Base-by-base conservation (phyloP, 257 asterid species). In the Solanum rostratum region DNA sequence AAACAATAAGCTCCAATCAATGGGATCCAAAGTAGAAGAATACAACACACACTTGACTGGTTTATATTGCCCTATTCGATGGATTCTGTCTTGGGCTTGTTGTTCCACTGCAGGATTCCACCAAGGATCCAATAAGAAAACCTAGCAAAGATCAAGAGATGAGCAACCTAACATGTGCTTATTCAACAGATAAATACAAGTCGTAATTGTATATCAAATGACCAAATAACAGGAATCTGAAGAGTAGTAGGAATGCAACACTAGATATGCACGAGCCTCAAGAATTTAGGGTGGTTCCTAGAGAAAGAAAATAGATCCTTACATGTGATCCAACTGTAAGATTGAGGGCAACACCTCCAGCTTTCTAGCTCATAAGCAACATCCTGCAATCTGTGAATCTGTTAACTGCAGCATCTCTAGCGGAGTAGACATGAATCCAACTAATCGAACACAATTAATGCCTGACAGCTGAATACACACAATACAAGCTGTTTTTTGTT, bases 61-160 rank as follows among this genome's bases (percentile, higher is more conserved):
- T 88, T 96, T 96, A 79, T 86, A 90, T 86, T 94, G 97, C 80
- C 99, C 99, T 65, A 96, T 94, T 53, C 98, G 90, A 81, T 93
- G 97, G 55, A 96, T 92, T 88, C 98, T 91, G 85, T 96, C 99
- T 86, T 96, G 98, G 27, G 99, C 98, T 89, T 94, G 98, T 81
- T 92, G 88, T 87, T 96, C 99, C 78, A 92, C 98, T 11, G 97
- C 98, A 63, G 99, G 98, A 91, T 95, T 95, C 99, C 97, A 95
- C 97, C 98, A 96, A 24, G 98, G 97, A 88, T 96, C 99, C 99
- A 96, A 94, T 92, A 94, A 86, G 90, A 94, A 96, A 69, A 94
- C 98, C 99, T 95, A 86, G 45, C 49, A 27, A 37, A 11, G 46
- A 16, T 66, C 24, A 33, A 66, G 24, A 30, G 13, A 68, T 68